Percentiles rank a stretch among this genome's conserved stretches.
Conservation (phyloP, 306 rosid genomes). For the Acacia confusa region DNA sequence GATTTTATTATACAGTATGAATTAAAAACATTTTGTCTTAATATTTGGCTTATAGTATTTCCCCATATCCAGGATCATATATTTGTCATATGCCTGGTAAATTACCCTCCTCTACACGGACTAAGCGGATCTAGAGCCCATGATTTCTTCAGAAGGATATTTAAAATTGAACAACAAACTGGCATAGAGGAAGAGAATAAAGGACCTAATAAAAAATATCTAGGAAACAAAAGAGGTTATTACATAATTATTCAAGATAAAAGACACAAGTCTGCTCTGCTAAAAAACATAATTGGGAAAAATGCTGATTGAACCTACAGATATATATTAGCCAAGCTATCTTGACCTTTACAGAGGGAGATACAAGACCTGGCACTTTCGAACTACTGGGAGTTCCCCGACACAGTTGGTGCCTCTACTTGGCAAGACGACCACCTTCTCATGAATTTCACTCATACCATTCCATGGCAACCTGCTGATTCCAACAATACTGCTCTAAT, state of each 20-base stretch:
- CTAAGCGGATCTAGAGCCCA: neutral
- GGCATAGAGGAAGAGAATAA: neutral
- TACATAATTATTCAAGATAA: slow-evolving; percentile 29
- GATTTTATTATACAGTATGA: too few relatives aligned
- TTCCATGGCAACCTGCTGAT: slow-evolving; percentile 71
- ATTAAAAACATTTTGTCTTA: too few relatives aligned
- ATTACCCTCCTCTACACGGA: neutral
- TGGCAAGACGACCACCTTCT: neutral
- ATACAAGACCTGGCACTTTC: slow-evolving; percentile 39
- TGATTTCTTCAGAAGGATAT: neutral
- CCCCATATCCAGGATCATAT: neutral
- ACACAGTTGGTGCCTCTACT: slow-evolving; percentile 33
- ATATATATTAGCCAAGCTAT: slow-evolving; percentile 15
- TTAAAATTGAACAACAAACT: neutral
- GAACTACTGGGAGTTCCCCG: slow-evolving; percentile 32
- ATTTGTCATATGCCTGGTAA: neutral
- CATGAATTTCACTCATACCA: slow-evolving; percentile 43
- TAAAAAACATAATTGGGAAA: slow-evolving; percentile 25
- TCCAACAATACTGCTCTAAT: slow-evolving; percentile 84
- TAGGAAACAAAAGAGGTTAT: slow-evolving; percentile 22
- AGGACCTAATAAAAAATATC: neutral
- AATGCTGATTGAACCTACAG: slow-evolving; percentile 28
- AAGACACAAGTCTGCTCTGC: slow-evolving; percentile 27
- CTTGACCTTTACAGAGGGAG: slow-evolving; percentile 16
- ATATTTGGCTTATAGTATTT: neutral